phyloP scores from a whole-genome alignment of 2,329 filamentous ascomycete genomes.

The Penicillium fuscoglaucum region DNA sequence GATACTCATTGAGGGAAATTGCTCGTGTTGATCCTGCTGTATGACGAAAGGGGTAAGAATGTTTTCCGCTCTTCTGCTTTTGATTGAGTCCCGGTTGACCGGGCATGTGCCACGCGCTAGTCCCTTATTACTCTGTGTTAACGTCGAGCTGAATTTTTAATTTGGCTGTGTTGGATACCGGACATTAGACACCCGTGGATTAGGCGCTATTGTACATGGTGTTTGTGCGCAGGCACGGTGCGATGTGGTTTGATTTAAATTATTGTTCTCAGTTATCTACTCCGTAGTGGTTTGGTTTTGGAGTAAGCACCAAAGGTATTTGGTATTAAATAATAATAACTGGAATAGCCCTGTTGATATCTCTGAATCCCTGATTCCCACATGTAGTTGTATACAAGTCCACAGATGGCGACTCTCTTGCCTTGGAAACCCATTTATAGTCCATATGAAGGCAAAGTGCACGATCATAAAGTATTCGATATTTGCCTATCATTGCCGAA shows the following conservation, averaged over 20 bases:
- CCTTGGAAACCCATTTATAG: neutral
- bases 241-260: neutral
- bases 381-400: neutral
- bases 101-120: conserved; percentile 11
- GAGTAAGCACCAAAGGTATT: neutral
- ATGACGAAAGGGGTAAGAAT: conserved; percentile 18
- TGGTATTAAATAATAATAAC: neutral
- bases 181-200: neutral
- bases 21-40: neutral
- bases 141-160: conserved; percentile 19
- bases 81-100: conserved; percentile 7
- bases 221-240: conserved; percentile 3
- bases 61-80: neutral
- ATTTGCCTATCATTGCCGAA: neutral
- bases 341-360: neutral
- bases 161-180: neutral
- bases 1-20: neutral
- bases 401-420: neutral
- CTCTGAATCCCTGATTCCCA: neutral
- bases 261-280: neutral
- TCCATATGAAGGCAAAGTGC: neutral
- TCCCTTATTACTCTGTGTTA: conserved; percentile 23
- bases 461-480: neutral
- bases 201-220: conserved; percentile 2
- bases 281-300: neutral